These are phyloP conservation scores for Populus hybrid DNA, from an alignment of 441 rosid species.

Conservation along the genomic window DNA sequence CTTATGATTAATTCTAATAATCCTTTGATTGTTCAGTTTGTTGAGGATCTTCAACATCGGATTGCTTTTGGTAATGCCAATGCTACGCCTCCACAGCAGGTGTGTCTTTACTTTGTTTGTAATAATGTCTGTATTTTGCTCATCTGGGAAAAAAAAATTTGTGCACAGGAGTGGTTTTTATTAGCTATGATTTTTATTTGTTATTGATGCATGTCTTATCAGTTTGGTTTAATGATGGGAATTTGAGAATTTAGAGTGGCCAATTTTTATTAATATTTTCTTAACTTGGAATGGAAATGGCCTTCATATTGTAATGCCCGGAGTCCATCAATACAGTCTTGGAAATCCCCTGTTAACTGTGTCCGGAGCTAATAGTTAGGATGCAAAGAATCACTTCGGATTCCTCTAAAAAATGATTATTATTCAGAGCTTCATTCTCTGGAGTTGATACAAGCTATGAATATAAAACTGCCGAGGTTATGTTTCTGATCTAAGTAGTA, in stretches of 20 bases:
- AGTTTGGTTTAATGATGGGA: too few relatives aligned
- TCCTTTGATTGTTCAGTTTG: conserved; percentile 41
- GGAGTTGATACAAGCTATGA: not conserved
- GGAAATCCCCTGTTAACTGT: too few relatives aligned
- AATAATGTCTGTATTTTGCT: not conserved
- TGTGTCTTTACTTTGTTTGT: not conserved
- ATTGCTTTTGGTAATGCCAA: conserved; percentile 12
- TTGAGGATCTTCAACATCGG: conserved; percentile 37
- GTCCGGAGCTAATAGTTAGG: too few relatives aligned
- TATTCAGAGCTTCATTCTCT: not conserved
- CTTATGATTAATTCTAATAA: conserved; percentile 37
- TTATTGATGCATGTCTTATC: too few relatives aligned
- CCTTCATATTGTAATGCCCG: too few relatives aligned
- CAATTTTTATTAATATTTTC: too few relatives aligned
- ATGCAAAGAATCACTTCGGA: too few relatives aligned
- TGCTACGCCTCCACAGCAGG: not conserved
- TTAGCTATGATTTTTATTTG: too few relatives aligned
- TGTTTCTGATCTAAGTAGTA: not conserved
- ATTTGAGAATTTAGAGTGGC: too few relatives aligned
- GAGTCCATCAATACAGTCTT: too few relatives aligned
- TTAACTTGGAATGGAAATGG: too few relatives aligned
- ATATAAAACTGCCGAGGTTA: not conserved
- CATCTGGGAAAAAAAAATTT: not conserved
- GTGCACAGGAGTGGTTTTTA: not conserved
- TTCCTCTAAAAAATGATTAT: too few relatives aligned